These are phyloP conservation scores for Coprinopsis sp. DNA, from an alignment of 768 basidiomycete genomes.

Conservation along the genomic window DNA sequence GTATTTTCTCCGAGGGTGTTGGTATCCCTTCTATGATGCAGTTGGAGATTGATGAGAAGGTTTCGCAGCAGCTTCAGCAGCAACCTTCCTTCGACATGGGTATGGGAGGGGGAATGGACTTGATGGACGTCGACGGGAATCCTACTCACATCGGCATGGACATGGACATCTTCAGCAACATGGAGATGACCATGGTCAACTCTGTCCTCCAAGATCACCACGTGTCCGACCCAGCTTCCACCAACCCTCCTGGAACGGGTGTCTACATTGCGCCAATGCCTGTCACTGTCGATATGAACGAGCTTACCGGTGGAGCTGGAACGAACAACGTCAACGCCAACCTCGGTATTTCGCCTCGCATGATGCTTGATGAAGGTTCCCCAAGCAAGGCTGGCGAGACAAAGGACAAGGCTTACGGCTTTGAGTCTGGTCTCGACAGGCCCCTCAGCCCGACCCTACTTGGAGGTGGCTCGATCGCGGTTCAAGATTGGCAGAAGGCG, in stretches of 20 bases:
- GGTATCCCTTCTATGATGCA: background rate
- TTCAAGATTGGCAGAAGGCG: constrained; percentile 10
- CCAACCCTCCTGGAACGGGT: background rate
- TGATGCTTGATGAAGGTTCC: constrained; percentile 4
- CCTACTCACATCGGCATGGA: constrained; percentile 7
- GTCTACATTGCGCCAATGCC: background rate
- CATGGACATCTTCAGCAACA: constrained; percentile 18
- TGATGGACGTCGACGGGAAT: constrained; percentile 11
- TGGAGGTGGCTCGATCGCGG: background rate
- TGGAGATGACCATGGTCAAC: background rate
- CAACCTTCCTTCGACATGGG: constrained; percentile 1
- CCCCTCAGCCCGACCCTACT: background rate
- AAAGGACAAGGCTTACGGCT: background rate
- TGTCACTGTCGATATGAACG: constrained; percentile 1
- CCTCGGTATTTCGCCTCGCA: constrained; percentile 3
- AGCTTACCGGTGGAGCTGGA: background rate
- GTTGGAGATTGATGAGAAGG: constrained; percentile 1
- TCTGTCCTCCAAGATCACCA: constrained; percentile 1
- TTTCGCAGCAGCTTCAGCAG: background rate
- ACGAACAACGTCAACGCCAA: background rate
- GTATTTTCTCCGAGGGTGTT: background rate
- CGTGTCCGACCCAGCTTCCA: background rate
- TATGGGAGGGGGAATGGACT: constrained; percentile 7
- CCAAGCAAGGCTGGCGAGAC: background rate
- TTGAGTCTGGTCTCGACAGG: background rate